Base-by-base conservation (phyloP, 805 yeast species). In the Crinitomyces ghanaensis region DNA sequence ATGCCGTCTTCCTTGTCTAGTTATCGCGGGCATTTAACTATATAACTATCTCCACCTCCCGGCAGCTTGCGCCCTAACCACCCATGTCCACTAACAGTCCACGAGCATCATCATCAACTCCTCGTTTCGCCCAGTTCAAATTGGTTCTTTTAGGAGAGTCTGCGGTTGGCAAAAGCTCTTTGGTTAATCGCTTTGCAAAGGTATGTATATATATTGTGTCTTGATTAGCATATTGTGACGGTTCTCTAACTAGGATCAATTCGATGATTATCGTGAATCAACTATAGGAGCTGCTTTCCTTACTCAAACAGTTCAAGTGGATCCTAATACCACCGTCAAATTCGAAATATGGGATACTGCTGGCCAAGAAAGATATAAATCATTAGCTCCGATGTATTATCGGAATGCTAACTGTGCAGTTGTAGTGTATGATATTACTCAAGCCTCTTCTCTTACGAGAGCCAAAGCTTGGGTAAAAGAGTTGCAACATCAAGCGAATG, bases 281-380 rank as follows among this genome's bases (percentile, higher is more conserved):
- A 91, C 98, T 2, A 91, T 91, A 35, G 99, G 99, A n/a, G 99
- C 98, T 3, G 98, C 97, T 0, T 91, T 88, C 56, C 68, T 91
- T 25, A 83, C 96, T 12, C 93, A 85, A 53, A 74, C 79, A 7
- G 63, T 80, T 8, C 62, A 63, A 7, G 43, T 72, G 5, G 70
- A 63, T 34, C 44, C 54, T 11, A 51, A 61, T 41, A 57, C 68
- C 23, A 60, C 59, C 24, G 66, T 56, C 38, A 61, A 52, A 53
- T 75, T 56, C 33, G 72, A 67, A 42, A 67, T 67, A 22, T 67
- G 72, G 68, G 98, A 88, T 53, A 88, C 98, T 9, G 98, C 98
- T 0, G 98, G 98, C 17, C 98, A 80, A 53, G 93, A 80, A 51
- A 63, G 93, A 31, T 81, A 81, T 61, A 81, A 78, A 49, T 75